Evolutionary conservation across 225 moss, liverwort and hornwort species (phyloP), one percentile per base, ranked within the genome.

Genomic region (Climacium dendroides): DNA sequence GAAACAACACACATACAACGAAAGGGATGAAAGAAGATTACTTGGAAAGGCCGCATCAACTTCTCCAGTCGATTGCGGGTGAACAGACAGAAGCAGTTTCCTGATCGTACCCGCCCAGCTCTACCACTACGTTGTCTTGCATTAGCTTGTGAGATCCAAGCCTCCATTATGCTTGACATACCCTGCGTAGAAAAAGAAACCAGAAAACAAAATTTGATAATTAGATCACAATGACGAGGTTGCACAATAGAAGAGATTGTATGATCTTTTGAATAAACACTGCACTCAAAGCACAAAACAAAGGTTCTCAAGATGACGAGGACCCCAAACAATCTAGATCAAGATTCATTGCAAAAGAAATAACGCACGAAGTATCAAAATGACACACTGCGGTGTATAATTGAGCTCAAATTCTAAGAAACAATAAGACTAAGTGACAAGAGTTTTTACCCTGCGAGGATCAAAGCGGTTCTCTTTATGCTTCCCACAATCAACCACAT

Each of bases 401-500:
- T 37, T 63, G 57, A 83, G 71, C 47, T 58, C 72, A 32, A 70
- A 81, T 59, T 81, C 71, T 47, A 34, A 48, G 78, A 81, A 71
- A 77, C 58, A 65, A 11, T 22, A 54, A 69, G 23, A 82, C 43
- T 30, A 83, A 53, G 63, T 54, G 80, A 79, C 57, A 74, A 69
- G 43, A 58, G 58, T 18, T 57, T 63, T 87, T 89, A 97, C 99
- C 94, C 97, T 93, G 71, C 97, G 97, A 91, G 99, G 97, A 89
- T 99, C 96, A 84, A 96, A 99, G 16, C 97, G 97, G 72, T 99
- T 97, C 90, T 99, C 97, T 91, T 99, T 99, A 84, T 99, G 99
- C 87, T 99, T 99, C 85, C 99, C 99, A 74, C 94, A 92, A 85
- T 99, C 99, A 87, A 99, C 96, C 48, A 99, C 99, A 89, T 99